Conservation (phyloP, 768 basidiomycete species). For the Mycena floridula region DNA sequence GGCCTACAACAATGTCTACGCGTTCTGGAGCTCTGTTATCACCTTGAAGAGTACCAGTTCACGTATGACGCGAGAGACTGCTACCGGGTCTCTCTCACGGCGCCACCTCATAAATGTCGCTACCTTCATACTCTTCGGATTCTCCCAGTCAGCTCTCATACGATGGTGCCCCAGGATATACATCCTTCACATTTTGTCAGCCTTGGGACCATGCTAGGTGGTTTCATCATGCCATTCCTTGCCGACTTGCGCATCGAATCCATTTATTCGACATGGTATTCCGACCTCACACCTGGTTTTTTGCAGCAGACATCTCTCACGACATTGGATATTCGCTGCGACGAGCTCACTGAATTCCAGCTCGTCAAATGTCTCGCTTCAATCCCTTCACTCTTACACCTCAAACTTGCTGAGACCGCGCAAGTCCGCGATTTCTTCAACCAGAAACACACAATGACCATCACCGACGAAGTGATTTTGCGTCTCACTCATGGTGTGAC, state of each 20-base stretch:
- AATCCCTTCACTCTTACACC: neutral
- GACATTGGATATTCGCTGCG: neutral
- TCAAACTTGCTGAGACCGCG: neutral
- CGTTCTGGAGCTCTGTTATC: neutral
- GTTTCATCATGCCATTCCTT: neutral
- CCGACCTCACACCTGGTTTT: neutral
- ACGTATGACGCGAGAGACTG: neutral
- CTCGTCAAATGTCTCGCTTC: neutral
- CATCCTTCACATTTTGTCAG: neutral
- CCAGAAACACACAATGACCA: neutral
- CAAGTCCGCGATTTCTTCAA: neutral
- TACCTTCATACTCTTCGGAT: neutral
- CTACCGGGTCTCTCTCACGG: neutral
- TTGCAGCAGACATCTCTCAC: neutral
- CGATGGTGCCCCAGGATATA: neutral
- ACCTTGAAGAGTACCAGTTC: neutral
- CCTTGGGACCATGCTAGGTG: too few relatives aligned
- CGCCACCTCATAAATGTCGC: neutral
- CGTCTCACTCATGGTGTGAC: neutral
- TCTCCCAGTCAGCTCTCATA: neutral
- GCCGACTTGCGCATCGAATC: neutral
- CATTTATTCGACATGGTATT: neutral
- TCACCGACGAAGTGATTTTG: neutral
- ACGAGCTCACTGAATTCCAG: neutral
- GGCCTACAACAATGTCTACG: neutral